These are phyloP conservation scores for Caryopteris hybrid DNA, from an alignment of 305 asterid genomes.

Conservation along the genomic window DNA sequence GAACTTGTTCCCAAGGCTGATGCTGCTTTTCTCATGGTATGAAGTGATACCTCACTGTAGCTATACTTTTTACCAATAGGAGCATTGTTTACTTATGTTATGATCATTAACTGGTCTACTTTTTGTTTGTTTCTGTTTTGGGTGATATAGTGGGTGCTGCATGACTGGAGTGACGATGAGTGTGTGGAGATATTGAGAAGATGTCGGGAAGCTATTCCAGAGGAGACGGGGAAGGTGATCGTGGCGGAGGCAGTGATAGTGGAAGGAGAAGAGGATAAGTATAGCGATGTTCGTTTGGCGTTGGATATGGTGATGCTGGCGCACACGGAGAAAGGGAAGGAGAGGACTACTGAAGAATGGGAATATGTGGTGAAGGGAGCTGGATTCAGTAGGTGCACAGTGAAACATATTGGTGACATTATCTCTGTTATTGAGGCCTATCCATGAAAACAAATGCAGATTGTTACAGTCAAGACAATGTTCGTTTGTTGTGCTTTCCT, in stretches of 20 bases:
- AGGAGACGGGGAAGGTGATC: slow-evolving; percentile 31
- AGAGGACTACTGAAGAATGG: slow-evolving; percentile 20
- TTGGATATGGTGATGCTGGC: slow-evolving; percentile 35
- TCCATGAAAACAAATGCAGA: neutral
- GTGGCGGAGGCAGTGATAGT: slow-evolving; percentile 27
- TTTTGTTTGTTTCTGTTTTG: neutral
- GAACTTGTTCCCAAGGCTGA: slow-evolving; percentile 60
- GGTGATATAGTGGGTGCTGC: slow-evolving; percentile 45
- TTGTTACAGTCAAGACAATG: too few relatives aligned
- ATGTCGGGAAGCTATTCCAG: slow-evolving; percentile 26
- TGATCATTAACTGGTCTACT: neutral
- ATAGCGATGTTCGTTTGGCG: slow-evolving; percentile 16
- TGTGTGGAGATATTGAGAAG: slow-evolving; percentile 33
- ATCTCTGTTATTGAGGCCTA: slow-evolving; percentile 14
- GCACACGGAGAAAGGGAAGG: slow-evolving; percentile 24
- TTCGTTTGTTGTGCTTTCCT: too few relatives aligned
- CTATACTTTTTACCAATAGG: too few relatives aligned
- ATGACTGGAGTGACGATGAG: slow-evolving; percentile 73
- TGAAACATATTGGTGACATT: slow-evolving; percentile 5
- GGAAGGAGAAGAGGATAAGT: slow-evolving; percentile 16
- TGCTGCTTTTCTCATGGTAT: slow-evolving; percentile 59
- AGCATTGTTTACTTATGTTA: neutral
- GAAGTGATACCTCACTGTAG: too few relatives aligned
- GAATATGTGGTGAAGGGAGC: slow-evolving; percentile 14
- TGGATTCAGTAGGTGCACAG: slow-evolving; percentile 12